phyloP scores from a whole-genome alignment of 768 basidiomycete species.

The Hemileccinum rubropunctum region DNA sequence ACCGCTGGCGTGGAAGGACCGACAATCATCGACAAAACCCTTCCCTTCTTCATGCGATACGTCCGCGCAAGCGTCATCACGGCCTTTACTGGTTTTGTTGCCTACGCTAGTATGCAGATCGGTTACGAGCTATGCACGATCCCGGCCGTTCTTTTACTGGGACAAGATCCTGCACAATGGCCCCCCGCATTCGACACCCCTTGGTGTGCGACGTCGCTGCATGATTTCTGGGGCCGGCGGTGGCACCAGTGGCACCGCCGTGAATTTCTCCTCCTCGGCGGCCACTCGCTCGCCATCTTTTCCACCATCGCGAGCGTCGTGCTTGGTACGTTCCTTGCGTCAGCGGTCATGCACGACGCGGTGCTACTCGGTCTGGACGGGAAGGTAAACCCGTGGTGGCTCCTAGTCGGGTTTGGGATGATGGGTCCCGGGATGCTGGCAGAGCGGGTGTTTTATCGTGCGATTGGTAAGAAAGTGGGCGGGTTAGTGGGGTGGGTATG shows the following conservation, averaged over 20 bases:
- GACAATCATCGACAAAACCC: slow-evolving; percentile 32
- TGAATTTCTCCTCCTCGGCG: slow-evolving; percentile 31
- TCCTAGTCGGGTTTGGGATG: slow-evolving; percentile 51
- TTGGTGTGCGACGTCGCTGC: slow-evolving; percentile 35
- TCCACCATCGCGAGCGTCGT: slow-evolving; percentile 45
- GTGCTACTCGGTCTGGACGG: slow-evolving; percentile 50
- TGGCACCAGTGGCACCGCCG: slow-evolving; percentile 40
- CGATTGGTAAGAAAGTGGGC: slow-evolving; percentile 26
- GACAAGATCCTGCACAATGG: slow-evolving; percentile 29
- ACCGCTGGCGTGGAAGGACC: slow-evolving; percentile 13
- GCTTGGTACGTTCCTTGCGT: slow-evolving; percentile 55
- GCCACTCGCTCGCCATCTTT: slow-evolving; percentile 29
- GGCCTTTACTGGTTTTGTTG: slow-evolving; percentile 38
- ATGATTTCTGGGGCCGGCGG: slow-evolving; percentile 37
- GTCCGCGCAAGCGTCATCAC: slow-evolving; percentile 43
- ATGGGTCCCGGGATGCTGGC: slow-evolving; percentile 50
- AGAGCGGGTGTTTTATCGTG: slow-evolving; percentile 34
- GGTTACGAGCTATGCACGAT: slow-evolving; percentile 25
- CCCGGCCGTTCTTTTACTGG: slow-evolving; percentile 24
- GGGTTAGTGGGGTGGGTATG: slow-evolving; percentile 35
- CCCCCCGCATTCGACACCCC: slow-evolving; percentile 35
- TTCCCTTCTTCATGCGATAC: slow-evolving; percentile 27
- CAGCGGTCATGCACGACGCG: slow-evolving; percentile 54
- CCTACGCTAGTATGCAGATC: slow-evolving; percentile 46
- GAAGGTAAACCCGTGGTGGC: slow-evolving; percentile 39